A percentile compares a stretch with the other conserved stretches of the same genome.
Conservation (phyloP, 495 filamentous ascomycete species). For the Umbilicaria muhlenbergii region DNA sequence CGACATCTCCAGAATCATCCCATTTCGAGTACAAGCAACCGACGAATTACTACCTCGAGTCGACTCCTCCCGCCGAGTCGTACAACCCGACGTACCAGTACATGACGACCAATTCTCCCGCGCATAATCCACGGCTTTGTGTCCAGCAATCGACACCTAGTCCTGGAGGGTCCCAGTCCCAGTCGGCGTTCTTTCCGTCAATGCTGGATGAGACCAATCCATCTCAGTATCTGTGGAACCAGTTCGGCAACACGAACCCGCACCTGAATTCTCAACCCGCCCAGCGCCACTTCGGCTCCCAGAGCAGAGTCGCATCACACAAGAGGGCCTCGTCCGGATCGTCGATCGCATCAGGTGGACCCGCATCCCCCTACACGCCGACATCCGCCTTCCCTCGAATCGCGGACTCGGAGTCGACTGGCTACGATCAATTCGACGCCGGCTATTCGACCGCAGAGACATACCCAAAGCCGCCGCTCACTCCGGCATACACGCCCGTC, state of each 20-base stretch:
- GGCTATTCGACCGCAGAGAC: constrained; percentile 16
- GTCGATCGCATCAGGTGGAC: constrained; percentile 16
- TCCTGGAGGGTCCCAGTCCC: constrained; percentile 1
- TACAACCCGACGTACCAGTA: neutral
- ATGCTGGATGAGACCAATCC: constrained; percentile 4
- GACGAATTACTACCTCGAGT: constrained; percentile 6
- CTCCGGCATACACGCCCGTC: constrained; percentile 28
- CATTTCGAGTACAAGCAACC: neutral
- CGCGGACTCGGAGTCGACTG: constrained; percentile 21
- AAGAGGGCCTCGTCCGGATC: constrained; percentile 18
- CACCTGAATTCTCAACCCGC: constrained; percentile 8
- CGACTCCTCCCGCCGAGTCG: neutral
- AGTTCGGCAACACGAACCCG: constrained; percentile 3
- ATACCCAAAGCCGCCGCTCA: constrained; percentile 30
- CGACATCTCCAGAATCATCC: neutral
- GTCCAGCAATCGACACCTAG: constrained; percentile 9
- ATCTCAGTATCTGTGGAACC: too few species aligned
- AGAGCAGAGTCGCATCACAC: constrained; percentile 8
- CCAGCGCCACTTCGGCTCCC: constrained; percentile 2
- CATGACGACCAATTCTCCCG: constrained; percentile 7
- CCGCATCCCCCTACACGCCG: constrained; percentile 18
- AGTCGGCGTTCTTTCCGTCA: constrained; percentile 5
- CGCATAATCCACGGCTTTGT: constrained; percentile 10
- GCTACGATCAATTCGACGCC: constrained; percentile 20
- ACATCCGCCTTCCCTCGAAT: constrained; percentile 19